Base-by-base conservation (phyloP, 106 monocot genomes). In the Alisma plantagoaquatica region DNA sequence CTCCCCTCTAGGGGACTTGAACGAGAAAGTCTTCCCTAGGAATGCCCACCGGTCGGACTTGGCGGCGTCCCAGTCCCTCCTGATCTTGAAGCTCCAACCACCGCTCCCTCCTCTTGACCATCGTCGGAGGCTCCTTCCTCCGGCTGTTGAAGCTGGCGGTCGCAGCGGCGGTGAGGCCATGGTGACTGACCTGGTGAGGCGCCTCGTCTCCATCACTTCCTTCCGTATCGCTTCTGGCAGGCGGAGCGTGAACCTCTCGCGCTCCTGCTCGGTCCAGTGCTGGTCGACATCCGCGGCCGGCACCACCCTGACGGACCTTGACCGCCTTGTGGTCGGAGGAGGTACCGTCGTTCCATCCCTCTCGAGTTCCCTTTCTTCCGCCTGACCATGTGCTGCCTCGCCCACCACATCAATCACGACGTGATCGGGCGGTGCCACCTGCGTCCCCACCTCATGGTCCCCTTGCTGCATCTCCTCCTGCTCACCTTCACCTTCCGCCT, bases 191-290 rank as follows among this genome's bases (percentile, higher is more conserved):
- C 38, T 38, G 12, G 38, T 17, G 3, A 20, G 15, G 20, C 33
- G 33, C 31, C 33, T 57, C 33, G 38, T 41, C 4, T 4, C 35
- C 35, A 57, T 35, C 0, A 57, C 35, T 7, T 57, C 56, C 22
- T 41, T 33, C 56, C 56, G 2, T 2, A 57, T 18, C 23, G 33
- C 38, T 21, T 57, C 56, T 23, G 56, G 56, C 35, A 57, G 35
- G 22, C 56, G 3, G 23, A 57, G 21, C 17, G 56, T 57, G 35
- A n/a, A 57, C 19, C 56, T 3, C 19, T 57, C 56, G 33, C 31
- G 10, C 23, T 57, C 33, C 2, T n/a, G n/a, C n/a, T 10, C 56
- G 38, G 33, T 23, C 54, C 7, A 19, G 17, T 27, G 54, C 38
- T 7, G 38, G 10, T 7, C 11, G 10, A 7, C 11, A 7, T 41